Percentiles rank a stretch among this genome's conserved stretches.
Evolutionary conservation across 345 rosid genomes (phyloP).

Genomic region (Acer campestre): DNA sequence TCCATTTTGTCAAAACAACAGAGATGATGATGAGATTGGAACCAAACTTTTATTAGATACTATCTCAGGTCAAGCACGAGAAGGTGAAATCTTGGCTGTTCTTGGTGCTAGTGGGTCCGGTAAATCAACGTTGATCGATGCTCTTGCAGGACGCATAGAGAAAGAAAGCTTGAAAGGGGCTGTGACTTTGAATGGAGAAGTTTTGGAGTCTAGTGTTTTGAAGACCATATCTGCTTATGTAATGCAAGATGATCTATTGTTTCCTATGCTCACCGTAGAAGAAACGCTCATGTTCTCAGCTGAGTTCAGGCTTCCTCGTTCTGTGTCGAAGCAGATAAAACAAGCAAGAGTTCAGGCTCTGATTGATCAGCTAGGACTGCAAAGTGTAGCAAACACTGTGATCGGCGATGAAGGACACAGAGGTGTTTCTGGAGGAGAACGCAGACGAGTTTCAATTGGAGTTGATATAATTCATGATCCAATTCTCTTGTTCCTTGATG

Average conservation of each 20-base stretch:
- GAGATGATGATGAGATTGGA: too few species aligned
- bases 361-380: too few species aligned
- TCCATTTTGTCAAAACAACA: too few species aligned
- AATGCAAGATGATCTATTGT: constrained; percentile 43
- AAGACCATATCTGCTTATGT: constrained; percentile 45
- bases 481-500: too few species aligned
- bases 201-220: constrained; percentile 33
- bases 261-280: constrained; percentile 45
- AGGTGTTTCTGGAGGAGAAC: too few species aligned
- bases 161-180: constrained; percentile 35
- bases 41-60: too few species aligned
- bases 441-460: too few species aligned
- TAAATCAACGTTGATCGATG: constrained; percentile 43
- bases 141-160: constrained; percentile 37
- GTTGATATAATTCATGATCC: too few species aligned
- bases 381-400: too few species aligned
- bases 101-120: constrained; percentile 49
- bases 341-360: too few species aligned
- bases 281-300: constrained; percentile 48
- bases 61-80: not conserved
- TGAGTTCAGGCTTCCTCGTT: constrained; percentile 40
- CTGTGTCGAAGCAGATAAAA: not conserved
- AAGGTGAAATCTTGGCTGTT: constrained; percentile 42
- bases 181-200: constrained; percentile 34
- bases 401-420: too few species aligned